These are phyloP conservation scores for Pseudozyma sp. DNA, from an alignment of 1,284 basidiomycete genomes.

Conservation along the genomic window DNA sequence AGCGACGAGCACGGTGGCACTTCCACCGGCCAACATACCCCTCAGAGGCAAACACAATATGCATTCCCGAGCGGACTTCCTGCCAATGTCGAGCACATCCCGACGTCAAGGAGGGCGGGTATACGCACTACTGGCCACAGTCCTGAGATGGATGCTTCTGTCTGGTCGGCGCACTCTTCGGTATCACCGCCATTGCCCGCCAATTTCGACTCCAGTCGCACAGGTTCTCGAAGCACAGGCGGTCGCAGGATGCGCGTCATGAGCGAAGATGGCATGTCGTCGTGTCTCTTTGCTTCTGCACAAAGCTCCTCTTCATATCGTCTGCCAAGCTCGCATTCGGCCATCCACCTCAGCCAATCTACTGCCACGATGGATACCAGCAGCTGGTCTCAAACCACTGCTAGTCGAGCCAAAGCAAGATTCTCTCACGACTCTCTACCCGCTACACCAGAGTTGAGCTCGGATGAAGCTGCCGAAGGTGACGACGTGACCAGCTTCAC, in stretches of 20 bases:
- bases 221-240: constrained; percentile 28
- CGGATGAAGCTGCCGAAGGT: constrained; percentile 46
- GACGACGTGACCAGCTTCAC: constrained; percentile 29
- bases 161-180: constrained; percentile 6
- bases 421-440: constrained; percentile 22
- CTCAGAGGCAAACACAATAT: constrained; percentile 8
- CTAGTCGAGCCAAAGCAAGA: constrained; percentile 10
- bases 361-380: neutral
- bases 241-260: constrained; percentile 45
- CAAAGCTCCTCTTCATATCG: constrained; percentile 15
- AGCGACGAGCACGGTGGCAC: constrained; percentile 34
- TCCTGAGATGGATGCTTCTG: constrained; percentile 18
- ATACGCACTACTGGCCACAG: constrained; percentile 26
- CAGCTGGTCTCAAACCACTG: constrained; percentile 8
- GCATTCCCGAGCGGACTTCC: constrained; percentile 20
- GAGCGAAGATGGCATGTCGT: constrained; percentile 50
- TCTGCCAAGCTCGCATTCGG: constrained; percentile 28
- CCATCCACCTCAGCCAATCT: constrained; percentile 26
- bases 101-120: constrained; percentile 8
- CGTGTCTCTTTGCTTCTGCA: constrained; percentile 15
- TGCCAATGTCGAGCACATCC: neutral
- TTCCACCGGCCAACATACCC: constrained; percentile 27
- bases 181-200: constrained; percentile 2
- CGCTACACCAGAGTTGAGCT: constrained; percentile 52
- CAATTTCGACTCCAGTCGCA: constrained; percentile 20